Evolutionary conservation across 1,139 yeast species (phyloP).

Genomic region (Yamadazyma pseudoaaseri): DNA sequence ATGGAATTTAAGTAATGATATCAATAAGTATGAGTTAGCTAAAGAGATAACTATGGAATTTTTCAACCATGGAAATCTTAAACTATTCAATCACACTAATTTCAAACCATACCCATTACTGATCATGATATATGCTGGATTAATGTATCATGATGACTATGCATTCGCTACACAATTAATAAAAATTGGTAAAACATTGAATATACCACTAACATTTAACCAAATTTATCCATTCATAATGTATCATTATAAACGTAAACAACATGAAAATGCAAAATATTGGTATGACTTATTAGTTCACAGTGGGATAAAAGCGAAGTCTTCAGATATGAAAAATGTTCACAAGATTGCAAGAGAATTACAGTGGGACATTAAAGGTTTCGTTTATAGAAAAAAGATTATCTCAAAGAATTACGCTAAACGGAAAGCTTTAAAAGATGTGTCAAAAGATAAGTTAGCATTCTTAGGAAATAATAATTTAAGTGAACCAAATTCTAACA

Average conservation of each 20-base stretch:
- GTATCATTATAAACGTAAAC: slow-evolving; percentile 33
- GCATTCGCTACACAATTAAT: slow-evolving; percentile 33
- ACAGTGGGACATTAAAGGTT: slow-evolving; percentile 36
- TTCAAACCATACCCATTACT: slow-evolving; percentile 27
- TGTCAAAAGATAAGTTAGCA: slow-evolving; percentile 20
- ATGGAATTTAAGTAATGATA: slow-evolving; percentile 19
- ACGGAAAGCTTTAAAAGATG: slow-evolving; percentile 18
- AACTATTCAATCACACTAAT: slow-evolving; percentile 12
- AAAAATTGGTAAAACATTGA: slow-evolving; percentile 22
- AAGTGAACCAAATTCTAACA: background rate
- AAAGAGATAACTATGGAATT: slow-evolving; percentile 27
- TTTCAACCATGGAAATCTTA: slow-evolving; percentile 13
- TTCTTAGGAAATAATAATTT: slow-evolving; percentile 5
- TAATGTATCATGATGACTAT: slow-evolving; percentile 32
- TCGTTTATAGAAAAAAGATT: slow-evolving; percentile 27
- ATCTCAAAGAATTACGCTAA: slow-evolving; percentile 23
- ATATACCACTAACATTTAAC: slow-evolving; percentile 37
- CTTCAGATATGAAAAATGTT: slow-evolving; percentile 30
- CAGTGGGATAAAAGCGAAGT: slow-evolving; percentile 26
- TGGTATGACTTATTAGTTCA: slow-evolving; percentile 41
- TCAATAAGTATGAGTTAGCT: slow-evolving; percentile 27
- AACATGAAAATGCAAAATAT: slow-evolving; percentile 28
- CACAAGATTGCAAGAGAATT: slow-evolving; percentile 35
- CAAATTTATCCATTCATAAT: slow-evolving; percentile 42
- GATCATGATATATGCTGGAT: slow-evolving; percentile 28